Conservation (phyloP, 306 rosid species). For the Rosa lucieae region DNA sequence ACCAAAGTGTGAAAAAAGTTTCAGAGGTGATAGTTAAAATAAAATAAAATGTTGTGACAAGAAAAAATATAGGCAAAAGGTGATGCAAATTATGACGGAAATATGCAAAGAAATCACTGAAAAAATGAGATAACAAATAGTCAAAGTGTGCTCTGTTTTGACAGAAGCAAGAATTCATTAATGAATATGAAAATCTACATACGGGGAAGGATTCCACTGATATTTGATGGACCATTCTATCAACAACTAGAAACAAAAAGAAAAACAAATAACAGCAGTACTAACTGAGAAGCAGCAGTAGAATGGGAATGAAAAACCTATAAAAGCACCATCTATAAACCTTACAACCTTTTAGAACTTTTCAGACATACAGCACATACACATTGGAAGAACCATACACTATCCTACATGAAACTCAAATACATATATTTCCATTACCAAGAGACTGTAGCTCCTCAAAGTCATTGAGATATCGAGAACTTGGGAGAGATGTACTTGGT, state of each 20-base stretch:
- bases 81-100: neutral
- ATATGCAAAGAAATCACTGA: neutral
- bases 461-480: slow-evolving; percentile 91
- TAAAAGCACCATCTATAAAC: neutral
- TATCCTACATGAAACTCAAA: slow-evolving; percentile 3
- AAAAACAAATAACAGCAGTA: neutral
- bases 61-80: neutral
- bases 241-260: neutral
- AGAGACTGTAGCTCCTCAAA: slow-evolving; percentile 90
- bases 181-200: neutral
- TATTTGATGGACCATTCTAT: neutral
- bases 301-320: neutral
- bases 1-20: neutral
- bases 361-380: neutral
- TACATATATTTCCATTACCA: slow-evolving; percentile 51
- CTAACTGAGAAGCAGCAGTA: neutral
- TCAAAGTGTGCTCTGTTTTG: neutral
- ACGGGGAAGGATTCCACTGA: neutral
- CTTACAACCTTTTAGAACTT: neutral
- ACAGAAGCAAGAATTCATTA: neutral
- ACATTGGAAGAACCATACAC: slow-evolving; percentile 7
- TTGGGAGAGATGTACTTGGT: slow-evolving; percentile 50
- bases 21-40: neutral
- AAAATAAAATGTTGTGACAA: neutral
- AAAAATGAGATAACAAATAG: neutral